Conservation (phyloP, 495 filamentous ascomycete species). For the Delitschia confertaspora region DNA sequence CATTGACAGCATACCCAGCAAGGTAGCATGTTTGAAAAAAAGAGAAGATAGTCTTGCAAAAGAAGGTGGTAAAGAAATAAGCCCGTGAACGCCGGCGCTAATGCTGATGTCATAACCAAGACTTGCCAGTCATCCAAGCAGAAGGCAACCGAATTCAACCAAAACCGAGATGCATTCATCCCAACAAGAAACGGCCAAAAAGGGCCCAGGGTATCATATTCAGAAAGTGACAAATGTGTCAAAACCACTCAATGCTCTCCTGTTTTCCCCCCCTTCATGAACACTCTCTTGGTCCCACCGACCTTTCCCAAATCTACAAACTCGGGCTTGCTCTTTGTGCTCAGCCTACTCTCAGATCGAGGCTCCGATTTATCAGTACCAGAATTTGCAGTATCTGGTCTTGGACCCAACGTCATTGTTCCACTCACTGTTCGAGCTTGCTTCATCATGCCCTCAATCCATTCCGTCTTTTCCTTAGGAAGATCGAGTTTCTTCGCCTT, state of each 20-base stretch:
- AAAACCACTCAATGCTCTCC: slow-evolving; percentile 5
- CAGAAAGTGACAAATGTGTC: too few species aligned
- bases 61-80: too few species aligned
- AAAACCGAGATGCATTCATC: too few species aligned
- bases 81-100: too few species aligned
- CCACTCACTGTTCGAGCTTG: slow-evolving; percentile 30
- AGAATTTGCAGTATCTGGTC: slow-evolving; percentile 1
- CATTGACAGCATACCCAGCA: too few species aligned
- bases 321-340: slow-evolving; percentile 1
- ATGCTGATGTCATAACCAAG: too few species aligned
- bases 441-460: slow-evolving; percentile 67
- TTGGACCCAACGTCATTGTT: not conserved
- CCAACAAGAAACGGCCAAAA: too few species aligned
- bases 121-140: too few species aligned
- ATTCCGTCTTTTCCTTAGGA: slow-evolving; percentile 54
- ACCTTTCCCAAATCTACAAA: slow-evolving; percentile 32
- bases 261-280: slow-evolving; percentile 18
- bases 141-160: too few species aligned
- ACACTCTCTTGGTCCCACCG: slow-evolving; percentile 32
- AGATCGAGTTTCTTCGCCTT: slow-evolving; percentile 49
- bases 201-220: too few species aligned
- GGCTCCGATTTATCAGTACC: slow-evolving; percentile 9
- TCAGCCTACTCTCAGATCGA: slow-evolving; percentile 6
- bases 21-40: too few species aligned
- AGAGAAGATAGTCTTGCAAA: too few species aligned